Evolutionary conservation across 2,329 filamentous ascomycete species (phyloP), one percentile per base, ranked within the genome.

Genomic region (Cladosporium austrohemisphaericum): DNA sequence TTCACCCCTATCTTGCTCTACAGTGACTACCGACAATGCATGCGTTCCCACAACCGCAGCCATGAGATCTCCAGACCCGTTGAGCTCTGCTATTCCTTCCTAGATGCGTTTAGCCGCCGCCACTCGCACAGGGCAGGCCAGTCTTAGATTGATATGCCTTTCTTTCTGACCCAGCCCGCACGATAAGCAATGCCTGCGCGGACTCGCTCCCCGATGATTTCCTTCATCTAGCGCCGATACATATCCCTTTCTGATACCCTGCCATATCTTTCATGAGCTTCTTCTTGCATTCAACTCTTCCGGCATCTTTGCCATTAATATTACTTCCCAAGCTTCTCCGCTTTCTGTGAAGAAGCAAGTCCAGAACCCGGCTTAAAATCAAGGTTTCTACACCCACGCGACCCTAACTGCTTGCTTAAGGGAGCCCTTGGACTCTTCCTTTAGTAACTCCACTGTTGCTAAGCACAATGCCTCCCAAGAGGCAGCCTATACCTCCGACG

Each of bases 401-500:
- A n/a, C n/a, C n/a, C n/a, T n/a, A n/a, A n/a, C n/a, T n/a, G n/a
- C n/a, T n/a, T n/a, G n/a, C n/a, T n/a, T n/a, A n/a, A n/a, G n/a
- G n/a, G n/a, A n/a, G n/a, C n/a, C n/a, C n/a, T n/a, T n/a, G n/a
- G n/a, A n/a, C n/a, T n/a, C n/a, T n/a, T n/a, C n/a, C n/a, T n/a
- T n/a, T n/a, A n/a, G 13, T 26, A 23, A 13, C 38, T 41, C 11
- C 38, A n/a, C n/a, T n/a, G n/a, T n/a, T n/a, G n/a, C n/a, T n/a
- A 45, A 36, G 22, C 29, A 35, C 11, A 37, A 63, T 64, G 61
- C 58, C 61, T 40, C 53, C 60, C n/a, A 49, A 52, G 14, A 49
- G 59, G 47, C 58, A 58, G 37, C 60, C 60, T 3, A 51, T 67
- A 58, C 72, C 73, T n/a, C 60, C 71, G 23, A 70, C 64, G 25